These are phyloP conservation scores for Alternaria alternata DNA, from an alignment of 2,329 filamentous ascomycete species.

Conservation along the genomic window DNA sequence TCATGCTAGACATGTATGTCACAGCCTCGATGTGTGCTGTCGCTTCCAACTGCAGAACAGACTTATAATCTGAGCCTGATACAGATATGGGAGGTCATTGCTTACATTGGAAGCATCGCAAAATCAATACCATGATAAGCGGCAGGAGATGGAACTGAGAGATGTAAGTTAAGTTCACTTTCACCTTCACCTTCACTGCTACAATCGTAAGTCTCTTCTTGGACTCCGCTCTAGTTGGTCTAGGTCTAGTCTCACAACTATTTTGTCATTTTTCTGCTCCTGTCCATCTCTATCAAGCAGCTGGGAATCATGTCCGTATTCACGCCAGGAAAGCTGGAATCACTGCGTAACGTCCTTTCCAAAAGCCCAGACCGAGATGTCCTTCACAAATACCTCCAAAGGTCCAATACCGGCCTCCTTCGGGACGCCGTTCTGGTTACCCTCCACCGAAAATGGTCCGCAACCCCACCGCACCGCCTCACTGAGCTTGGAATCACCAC, in stretches of 20 bases:
- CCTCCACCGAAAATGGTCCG: conserved; percentile 20
- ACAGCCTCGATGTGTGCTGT: neutral
- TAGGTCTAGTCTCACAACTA: neutral
- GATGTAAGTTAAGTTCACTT: neutral
- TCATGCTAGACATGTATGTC: neutral
- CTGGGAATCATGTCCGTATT: neutral
- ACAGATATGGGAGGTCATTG: neutral
- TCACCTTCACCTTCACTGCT: neutral
- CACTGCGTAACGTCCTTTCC: conserved; percentile 2
- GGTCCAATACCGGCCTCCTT: conserved; percentile 3
- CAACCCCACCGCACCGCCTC: conserved; percentile 14
- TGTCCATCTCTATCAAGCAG: neutral
- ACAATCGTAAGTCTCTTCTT: neutral
- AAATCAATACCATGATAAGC: neutral
- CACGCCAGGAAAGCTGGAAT: conserved; percentile 4
- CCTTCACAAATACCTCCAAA: conserved; percentile 15
- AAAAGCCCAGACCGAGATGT: conserved; percentile 6
- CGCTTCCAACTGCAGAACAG: accelerated
- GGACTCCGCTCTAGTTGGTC: no score
- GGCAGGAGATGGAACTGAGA: neutral
- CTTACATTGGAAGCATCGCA: neutral
- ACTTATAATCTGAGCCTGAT: neutral
- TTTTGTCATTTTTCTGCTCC: neutral
- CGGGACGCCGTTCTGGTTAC: conserved; percentile 24
- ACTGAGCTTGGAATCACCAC: conserved; percentile 28